These are phyloP conservation scores for Ustilago esculenta DNA, from an alignment of 1,284 basidiomycete species.

Conservation along the genomic window DNA sequence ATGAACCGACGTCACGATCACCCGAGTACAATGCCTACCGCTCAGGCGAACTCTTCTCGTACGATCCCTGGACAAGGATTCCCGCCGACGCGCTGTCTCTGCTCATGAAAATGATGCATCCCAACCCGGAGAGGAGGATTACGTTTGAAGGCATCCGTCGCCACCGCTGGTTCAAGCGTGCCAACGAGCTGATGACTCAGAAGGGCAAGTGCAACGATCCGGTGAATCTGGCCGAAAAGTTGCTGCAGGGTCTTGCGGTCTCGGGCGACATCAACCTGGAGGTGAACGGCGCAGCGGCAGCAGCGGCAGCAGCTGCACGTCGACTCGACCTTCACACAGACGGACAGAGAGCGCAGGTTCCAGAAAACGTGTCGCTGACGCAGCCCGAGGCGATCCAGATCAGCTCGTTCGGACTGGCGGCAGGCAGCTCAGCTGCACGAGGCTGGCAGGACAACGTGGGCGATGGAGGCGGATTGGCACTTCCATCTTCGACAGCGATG, in stretches of 20 bases:
- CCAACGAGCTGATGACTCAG: constrained; percentile 57
- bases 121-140: constrained; percentile 52
- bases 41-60: constrained; percentile 75
- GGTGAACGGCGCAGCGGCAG: constrained; percentile 20
- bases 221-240: constrained; percentile 63
- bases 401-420: constrained; percentile 35
- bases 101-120: constrained; percentile 62
- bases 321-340: constrained; percentile 60
- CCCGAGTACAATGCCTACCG: constrained; percentile 82
- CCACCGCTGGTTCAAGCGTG: constrained; percentile 64
- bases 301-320: constrained; percentile 29
- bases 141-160: constrained; percentile 60
- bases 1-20: constrained; percentile 83
- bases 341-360: constrained; percentile 60
- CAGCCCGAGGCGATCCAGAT: constrained; percentile 62
- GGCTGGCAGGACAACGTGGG: constrained; percentile 24
- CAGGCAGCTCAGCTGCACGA: constrained; percentile 19
- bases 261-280: constrained; percentile 61
- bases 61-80: constrained; percentile 85
- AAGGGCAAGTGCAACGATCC: constrained; percentile 63
- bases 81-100: constrained; percentile 71
- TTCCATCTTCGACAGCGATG: constrained; percentile 54
- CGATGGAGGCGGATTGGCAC: constrained; percentile 20
- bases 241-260: constrained; percentile 63
- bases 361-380: constrained; percentile 62